phyloP scores from a whole-genome alignment of 225 moss, liverwort and hornwort species.

The Rhytidiadelphus loreus region DNA sequence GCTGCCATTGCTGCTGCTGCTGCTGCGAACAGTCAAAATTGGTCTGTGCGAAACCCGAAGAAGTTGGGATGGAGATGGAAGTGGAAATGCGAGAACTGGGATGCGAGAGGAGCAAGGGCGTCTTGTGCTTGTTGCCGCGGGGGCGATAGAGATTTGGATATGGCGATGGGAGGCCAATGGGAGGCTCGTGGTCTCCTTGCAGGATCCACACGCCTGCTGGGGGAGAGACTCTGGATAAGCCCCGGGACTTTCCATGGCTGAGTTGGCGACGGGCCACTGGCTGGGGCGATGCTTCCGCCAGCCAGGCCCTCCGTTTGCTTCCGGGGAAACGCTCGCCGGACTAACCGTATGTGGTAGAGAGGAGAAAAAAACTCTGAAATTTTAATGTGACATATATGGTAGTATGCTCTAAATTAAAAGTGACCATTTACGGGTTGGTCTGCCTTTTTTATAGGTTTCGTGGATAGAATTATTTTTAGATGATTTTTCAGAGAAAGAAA shows the following conservation, averaged over 20 bases:
- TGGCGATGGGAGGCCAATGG: constrained; percentile 16
- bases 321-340: not conserved
- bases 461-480: no score
- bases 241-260: not conserved
- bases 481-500: no score
- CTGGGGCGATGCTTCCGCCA: not conserved
- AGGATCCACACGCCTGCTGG: not conserved
- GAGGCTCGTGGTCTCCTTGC: not conserved
- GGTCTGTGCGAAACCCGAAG: not conserved
- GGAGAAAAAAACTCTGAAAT: no score
- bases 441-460: no score
- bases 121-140: not conserved
- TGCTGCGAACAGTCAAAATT: not conserved
- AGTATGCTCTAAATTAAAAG: no score
- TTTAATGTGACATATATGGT: no score
- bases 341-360: no score
- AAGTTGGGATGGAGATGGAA: not conserved
- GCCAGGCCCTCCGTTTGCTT: not conserved
- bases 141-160: constrained; percentile 17
- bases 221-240: constrained; percentile 6
- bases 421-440: no score
- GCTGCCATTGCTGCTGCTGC: constrained; percentile 16
- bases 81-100: not conserved
- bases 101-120: not conserved
- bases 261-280: not conserved